These are phyloP conservation scores for Colletotrichum sp. DNA, from an alignment of 2,329 filamentous ascomycete genomes.

Conservation along the genomic window DNA sequence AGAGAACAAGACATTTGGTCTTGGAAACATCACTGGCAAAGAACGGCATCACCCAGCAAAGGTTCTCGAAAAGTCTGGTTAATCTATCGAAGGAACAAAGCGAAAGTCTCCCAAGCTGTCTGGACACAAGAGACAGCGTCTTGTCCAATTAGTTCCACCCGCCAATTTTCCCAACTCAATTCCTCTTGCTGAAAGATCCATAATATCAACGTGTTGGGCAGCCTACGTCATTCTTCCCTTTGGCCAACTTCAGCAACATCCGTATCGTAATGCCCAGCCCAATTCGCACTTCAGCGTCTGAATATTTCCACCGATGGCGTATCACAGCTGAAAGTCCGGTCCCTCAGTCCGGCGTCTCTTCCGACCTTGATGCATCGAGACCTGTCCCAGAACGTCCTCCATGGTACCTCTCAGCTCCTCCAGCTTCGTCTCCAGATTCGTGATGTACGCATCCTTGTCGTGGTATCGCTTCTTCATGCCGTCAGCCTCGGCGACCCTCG, in stretches of 20 bases:
- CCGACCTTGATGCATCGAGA: not conserved
- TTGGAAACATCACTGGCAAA: not conserved
- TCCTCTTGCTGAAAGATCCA: not conserved
- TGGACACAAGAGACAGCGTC: accelerated
- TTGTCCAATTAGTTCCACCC: not conserved
- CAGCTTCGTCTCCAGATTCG: not conserved
- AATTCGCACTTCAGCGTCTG: not conserved
- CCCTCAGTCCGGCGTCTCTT: not conserved
- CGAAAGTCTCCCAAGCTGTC: not conserved
- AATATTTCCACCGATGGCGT: accelerated
- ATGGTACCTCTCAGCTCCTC: not conserved
- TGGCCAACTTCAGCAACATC: not conserved
- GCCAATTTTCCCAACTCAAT: not conserved
- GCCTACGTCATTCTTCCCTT: not conserved
- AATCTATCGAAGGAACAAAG: not conserved
- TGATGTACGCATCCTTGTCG: not conserved
- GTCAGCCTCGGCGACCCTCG: accelerated
- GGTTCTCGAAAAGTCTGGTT: not conserved
- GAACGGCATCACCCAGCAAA: accelerated
- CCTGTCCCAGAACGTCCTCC: not conserved
- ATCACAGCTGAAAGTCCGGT: not conserved
- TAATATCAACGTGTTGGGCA: accelerated
- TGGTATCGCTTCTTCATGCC: not conserved
- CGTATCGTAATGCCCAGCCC: no score
- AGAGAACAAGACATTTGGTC: accelerated